Percentiles rank a stretch among this genome's conserved stretches.
These are phyloP conservation scores for Russula vinacea DNA, from an alignment of 768 basidiomycete species.

Conservation along the genomic window DNA sequence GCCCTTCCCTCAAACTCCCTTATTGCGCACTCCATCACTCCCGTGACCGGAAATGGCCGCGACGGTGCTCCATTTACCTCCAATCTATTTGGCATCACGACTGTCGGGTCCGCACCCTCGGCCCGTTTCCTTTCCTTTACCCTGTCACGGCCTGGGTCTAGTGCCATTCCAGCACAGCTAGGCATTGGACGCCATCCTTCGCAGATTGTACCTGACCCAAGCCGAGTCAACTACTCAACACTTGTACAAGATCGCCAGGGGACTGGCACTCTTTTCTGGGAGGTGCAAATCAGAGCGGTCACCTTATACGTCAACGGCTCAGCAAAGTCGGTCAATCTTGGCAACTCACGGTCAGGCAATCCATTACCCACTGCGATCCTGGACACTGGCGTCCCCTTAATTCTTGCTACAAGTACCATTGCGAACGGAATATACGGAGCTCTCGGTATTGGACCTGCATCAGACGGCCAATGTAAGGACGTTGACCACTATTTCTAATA, in stretches of 20 bases:
- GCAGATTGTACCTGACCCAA: constrained; percentile 50
- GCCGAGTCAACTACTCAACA: constrained; percentile 47
- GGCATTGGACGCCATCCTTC: constrained; percentile 69
- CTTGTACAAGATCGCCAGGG: constrained; percentile 39
- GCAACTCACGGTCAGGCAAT: constrained; percentile 40
- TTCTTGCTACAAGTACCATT: constrained; percentile 56
- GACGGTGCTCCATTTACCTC: constrained; percentile 68
- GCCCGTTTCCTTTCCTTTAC: constrained; percentile 64
- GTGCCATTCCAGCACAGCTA: constrained; percentile 53
- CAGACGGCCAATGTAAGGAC: constrained; percentile 62
- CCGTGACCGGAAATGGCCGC: constrained; percentile 47
- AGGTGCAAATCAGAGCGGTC: constrained; percentile 53
- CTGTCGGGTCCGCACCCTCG: constrained; percentile 49
- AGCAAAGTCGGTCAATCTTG: constrained; percentile 42
- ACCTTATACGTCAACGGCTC: constrained; percentile 56
- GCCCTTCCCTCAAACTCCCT: constrained; percentile 71
- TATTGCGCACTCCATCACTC: constrained; percentile 52
- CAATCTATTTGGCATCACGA: constrained; percentile 69
- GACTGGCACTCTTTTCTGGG: constrained; percentile 56
- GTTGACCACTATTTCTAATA: not conserved
- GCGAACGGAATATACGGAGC: constrained; percentile 80
- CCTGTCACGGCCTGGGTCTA: constrained; percentile 65
- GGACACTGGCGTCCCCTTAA: constrained; percentile 67
- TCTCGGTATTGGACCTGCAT: constrained; percentile 54
- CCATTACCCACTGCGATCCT: constrained; percentile 61